Evolutionary conservation across 106 monocot species (phyloP).

Genomic region (Chionographis japonica): DNA sequence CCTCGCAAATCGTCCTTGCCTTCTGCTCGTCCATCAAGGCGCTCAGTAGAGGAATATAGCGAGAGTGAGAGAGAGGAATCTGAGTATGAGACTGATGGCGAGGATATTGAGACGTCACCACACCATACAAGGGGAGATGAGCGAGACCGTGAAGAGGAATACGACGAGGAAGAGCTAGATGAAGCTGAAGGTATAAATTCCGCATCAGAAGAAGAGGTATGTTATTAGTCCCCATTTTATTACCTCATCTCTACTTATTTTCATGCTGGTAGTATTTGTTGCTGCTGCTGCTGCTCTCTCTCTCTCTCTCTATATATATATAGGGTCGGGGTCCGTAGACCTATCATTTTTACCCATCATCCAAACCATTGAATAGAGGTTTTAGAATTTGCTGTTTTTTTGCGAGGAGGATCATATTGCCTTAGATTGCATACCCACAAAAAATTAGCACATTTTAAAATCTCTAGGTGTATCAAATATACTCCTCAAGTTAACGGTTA

Average conservation of each 20-base stretch:
- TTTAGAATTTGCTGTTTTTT: too few relatives aligned
- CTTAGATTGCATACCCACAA: too few relatives aligned
- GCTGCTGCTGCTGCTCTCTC: too few relatives aligned
- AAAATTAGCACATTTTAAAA: too few relatives aligned
- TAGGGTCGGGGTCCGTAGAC: too few relatives aligned
- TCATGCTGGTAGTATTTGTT: too few relatives aligned
- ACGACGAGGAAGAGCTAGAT: slow-evolving; percentile 62
- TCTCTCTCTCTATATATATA: too few relatives aligned
- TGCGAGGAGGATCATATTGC: too few relatives aligned
- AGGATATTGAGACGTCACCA: slow-evolving; percentile 60
- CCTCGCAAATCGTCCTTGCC: slow-evolving; percentile 39
- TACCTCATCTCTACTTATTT: background rate
- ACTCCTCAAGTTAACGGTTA: too few relatives aligned
- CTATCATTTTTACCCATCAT: too few relatives aligned
- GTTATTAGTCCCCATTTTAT: background rate
- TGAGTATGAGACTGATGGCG: slow-evolving; percentile 92
- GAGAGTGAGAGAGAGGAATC: slow-evolving; percentile 88
- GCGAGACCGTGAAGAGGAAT: slow-evolving; percentile 73
- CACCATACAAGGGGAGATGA: slow-evolving; percentile 23
- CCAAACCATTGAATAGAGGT: too few relatives aligned
- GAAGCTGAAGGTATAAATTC: slow-evolving; percentile 43
- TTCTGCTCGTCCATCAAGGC: slow-evolving; percentile 40
- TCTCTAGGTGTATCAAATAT: too few relatives aligned
- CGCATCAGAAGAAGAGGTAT: slow-evolving; percentile 62
- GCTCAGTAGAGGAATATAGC: slow-evolving; percentile 53